Percentiles rank a stretch among this genome's conserved stretches.
Conservation (phyloP, 2,329 filamentous ascomycete species). For the Alternaria arborescens region DNA sequence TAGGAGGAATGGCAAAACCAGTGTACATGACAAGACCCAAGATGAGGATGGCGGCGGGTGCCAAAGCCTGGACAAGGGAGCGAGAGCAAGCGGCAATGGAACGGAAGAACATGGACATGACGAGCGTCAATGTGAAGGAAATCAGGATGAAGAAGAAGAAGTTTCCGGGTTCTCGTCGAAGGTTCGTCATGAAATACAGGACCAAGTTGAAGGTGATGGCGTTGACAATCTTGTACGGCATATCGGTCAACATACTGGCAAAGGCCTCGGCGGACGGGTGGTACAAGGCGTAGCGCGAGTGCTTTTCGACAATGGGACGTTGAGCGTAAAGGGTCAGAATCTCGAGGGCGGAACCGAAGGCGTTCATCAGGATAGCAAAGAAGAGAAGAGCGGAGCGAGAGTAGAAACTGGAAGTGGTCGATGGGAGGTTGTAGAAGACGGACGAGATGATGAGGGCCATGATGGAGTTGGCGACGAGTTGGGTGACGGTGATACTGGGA, state of each 20-base stretch:
- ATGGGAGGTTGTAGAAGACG: conserved; percentile 79
- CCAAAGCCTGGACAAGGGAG: conserved; percentile 67
- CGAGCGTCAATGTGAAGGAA: conserved; percentile 74
- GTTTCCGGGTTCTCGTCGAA: conserved; percentile 74
- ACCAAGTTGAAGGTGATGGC: conserved; percentile 78
- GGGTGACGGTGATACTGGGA: conserved; percentile 74
- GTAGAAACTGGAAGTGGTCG: conserved; percentile 77
- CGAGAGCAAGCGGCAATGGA: conserved; percentile 79
- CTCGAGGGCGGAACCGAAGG: conserved; percentile 81
- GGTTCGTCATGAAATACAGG: conserved; percentile 87
- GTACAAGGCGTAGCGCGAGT: conserved; percentile 84
- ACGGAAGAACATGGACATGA: conserved; percentile 88
- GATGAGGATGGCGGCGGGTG: conserved; percentile 66
- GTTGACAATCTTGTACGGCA: conserved; percentile 84
- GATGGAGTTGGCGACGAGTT: conserved; percentile 74
- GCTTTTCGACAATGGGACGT: conserved; percentile 91
- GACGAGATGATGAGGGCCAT: conserved; percentile 81
- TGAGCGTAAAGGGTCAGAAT: conserved; percentile 88
- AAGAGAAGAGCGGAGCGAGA: conserved; percentile 81
- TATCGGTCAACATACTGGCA: conserved; percentile 83
- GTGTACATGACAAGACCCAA: conserved; percentile 73
- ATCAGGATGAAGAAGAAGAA: conserved; percentile 90
- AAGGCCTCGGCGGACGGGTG: conserved; percentile 90
- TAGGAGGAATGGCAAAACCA: conserved; percentile 66
- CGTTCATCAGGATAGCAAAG: conserved; percentile 87